A percentile compares a stretch with the other conserved stretches of the same genome.
Conservation (phyloP, 2,329 filamentous ascomycete species). For the Teratosphaeria viscida region DNA sequence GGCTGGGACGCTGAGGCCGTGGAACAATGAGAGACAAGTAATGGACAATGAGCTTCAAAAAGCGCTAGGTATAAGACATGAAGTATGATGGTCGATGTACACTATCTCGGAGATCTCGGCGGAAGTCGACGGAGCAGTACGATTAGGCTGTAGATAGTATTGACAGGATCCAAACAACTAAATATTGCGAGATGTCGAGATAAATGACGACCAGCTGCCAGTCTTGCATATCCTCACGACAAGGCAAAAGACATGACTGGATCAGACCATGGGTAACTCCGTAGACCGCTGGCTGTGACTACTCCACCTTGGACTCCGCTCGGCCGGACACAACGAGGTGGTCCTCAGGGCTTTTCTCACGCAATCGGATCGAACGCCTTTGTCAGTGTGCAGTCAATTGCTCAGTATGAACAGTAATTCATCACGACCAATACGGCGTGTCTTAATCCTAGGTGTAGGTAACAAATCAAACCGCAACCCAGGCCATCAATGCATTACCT, state of each 20-base stretch:
- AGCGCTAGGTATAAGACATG: background rate
- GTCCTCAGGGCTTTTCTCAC: background rate
- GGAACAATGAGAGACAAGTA: background rate
- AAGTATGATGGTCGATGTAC: background rate
- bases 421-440: background rate
- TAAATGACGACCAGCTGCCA: too few relatives aligned
- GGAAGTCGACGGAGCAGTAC: background rate
- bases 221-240: too few relatives aligned
- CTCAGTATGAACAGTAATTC: background rate
- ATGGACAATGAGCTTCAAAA: background rate
- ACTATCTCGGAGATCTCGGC: background rate
- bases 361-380: background rate
- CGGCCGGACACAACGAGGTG: conserved; percentile 11
- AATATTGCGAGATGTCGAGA: background rate
- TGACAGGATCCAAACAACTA: background rate
- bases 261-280: background rate
- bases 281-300: background rate
- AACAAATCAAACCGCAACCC: background rate
- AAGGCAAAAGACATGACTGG: background rate
- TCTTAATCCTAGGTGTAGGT: background rate
- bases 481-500: background rate
- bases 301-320: conserved; percentile 2
- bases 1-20: background rate
- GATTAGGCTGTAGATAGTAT: background rate
- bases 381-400: background rate